Evolutionary conservation across 495 filamentous ascomycete species (phyloP), one percentile per base, ranked within the genome.

Genomic region (Xylaria grammica): DNA sequence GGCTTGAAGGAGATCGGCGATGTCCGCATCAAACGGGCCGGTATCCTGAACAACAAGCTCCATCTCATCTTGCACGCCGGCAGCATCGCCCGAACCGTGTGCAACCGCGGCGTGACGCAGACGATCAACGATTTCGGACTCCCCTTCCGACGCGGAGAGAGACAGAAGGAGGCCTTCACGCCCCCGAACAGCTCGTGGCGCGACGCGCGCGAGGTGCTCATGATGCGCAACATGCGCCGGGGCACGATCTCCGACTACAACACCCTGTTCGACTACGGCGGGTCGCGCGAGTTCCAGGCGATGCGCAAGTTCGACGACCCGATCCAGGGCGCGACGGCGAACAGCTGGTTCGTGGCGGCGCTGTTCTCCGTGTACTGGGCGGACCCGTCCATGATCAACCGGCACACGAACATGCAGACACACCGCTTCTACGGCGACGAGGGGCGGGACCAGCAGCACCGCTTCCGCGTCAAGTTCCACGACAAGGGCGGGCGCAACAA

Each of bases 401-500:
- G 72, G 26, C 26, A 48, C 11, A 55, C 48, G 22, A 49, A 36
- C 29, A 20, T 51, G 38, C 48, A 44, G 22, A n/a, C n/a, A n/a
- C 17, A 42, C 27, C 63, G 17, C 1, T 27, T 52, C 32, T 11
- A 40, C 42, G 22, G 38, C 44, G n/a, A 44, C 45, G 4, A 63
- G 49, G 45, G 29, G 32, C 53, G 63, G 24, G 45, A 50, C 36
- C 42, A 20, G 49, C 62, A 61, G 9, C 60, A 62, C n/a, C 63
- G 62, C 9, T 68, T 75, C 26, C 26, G 26, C 4, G 55, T 78
- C 59, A 72, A 70, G 49, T 69, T 79, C 65, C 66, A 77, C 74
- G 68, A 71, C 69, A 77, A 77, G 62, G 77, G 77, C 58, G 77
- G 77, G 24, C 68, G 72, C 62, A 72, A 71, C 60, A 75, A 79